Base-by-base conservation (phyloP, 108 stramenopile species). In the Cyclotella cryptica region DNA sequence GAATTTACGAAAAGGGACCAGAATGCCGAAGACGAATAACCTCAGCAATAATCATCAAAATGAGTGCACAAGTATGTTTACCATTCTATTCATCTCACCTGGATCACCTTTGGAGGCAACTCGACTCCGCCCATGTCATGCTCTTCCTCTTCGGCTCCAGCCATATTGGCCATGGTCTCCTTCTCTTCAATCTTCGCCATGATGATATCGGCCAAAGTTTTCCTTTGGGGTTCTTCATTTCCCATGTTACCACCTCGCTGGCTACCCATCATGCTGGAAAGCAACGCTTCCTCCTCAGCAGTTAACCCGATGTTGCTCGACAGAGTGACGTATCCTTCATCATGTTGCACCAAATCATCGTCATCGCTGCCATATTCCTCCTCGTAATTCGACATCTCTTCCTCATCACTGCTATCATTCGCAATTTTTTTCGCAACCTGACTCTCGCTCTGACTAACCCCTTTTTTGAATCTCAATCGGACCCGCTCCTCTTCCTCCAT, bases 151-250 rank as follows among this genome's bases (percentile, higher is more conserved):
- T 42, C 75, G 13, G 51, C 86, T 12, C 85, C 86, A 64, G 84
- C 80, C 7, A 70, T 72, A 30, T 53, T 80, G 18, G 68, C 76
- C 52, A 68, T 60, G 22, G 90, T 88, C 83, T 98, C 98, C 72
- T 97, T 97, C 83, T 97, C 96, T n/a, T 86, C 82, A 76, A 99
- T 98, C 81, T 98, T 98, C 61, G 93, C 96, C 91, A 98, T 87
- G 74, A 99, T 98, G 35, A 99, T 95, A 87, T 99, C 99, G 18
- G 97, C 98, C 59, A 99, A 86, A 47, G 94, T 92, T 41, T 83
- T 84, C 28, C 88, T 69, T 53, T 84, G 52, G 40, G 64, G 64
- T 64, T 52, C 62, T 14, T 21, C 80, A 68, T 90, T 86, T 12
- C 46, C 76, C 45, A 28, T 47, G 58, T 72, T 79, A 27, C 79